phyloP scores from a whole-genome alignment of 179 eudicot genomes.

The Heliamphora pulchella region DNA sequence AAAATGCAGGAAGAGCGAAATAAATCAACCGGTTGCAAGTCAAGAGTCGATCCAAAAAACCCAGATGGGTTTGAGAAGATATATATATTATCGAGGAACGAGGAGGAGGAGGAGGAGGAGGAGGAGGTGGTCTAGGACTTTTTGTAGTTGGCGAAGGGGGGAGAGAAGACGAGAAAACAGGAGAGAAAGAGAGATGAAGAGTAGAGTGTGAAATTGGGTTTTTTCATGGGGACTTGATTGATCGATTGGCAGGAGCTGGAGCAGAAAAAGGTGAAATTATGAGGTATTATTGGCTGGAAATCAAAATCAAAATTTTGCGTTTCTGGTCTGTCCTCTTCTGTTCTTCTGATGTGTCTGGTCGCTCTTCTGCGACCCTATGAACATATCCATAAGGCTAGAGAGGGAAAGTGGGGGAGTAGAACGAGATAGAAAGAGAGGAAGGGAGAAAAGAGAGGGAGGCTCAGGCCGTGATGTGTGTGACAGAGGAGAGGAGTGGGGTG shows the following conservation, averaged over 20 bases:
- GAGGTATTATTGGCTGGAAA: not conserved
- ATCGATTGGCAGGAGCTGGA: constrained; percentile 17
- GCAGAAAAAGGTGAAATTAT: not conserved
- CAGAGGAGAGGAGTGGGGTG: not conserved
- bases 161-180: not conserved
- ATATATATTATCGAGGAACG: no score
- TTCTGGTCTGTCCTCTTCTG: constrained; percentile 15
- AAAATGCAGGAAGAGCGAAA: no score
- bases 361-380: constrained; percentile 26
- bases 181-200: not conserved
- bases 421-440: not conserved
- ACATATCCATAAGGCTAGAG: constrained; percentile 26
- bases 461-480: no score
- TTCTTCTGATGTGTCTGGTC: constrained; percentile 16
- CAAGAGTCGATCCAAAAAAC: no score
- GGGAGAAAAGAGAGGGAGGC: constrained; percentile 3
- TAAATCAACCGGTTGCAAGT: no score
- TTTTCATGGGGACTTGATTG: constrained; percentile 32
- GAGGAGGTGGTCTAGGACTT: not conserved
- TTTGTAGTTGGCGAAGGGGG: not conserved
- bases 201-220: constrained; percentile 9
- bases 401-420: constrained; percentile 10
- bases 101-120: not conserved
- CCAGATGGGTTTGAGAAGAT: no score
- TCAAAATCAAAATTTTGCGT: not conserved